Evolutionary conservation across 208 protist species (phyloP).

Genomic region (Trypanosomatidae sp.): DNA sequence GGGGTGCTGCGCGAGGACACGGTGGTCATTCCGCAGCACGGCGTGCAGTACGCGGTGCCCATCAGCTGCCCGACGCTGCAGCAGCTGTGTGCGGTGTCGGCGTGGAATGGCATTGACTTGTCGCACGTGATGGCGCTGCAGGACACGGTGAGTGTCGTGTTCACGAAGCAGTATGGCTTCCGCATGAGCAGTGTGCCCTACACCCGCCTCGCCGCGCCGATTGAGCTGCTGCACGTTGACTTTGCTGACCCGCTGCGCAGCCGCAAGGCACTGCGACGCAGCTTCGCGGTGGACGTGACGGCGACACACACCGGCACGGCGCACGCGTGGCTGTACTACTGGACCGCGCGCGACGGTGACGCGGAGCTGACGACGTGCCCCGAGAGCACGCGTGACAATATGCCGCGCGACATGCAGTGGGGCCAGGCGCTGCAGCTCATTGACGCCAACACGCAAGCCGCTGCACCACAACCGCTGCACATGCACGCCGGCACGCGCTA

Average conservation of each 20-base stretch:
- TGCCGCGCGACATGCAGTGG: slow-evolving; percentile 91
- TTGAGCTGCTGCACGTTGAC: slow-evolving; percentile 74
- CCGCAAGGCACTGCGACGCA: not conserved
- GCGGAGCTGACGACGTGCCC: slow-evolving; percentile 77
- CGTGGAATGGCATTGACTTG: slow-evolving; percentile 77
- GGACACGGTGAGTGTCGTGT: slow-evolving; percentile 83
- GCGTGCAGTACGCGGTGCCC: slow-evolving; percentile 84
- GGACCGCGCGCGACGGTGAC: slow-evolving; percentile 31
- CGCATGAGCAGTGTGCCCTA: slow-evolving; percentile 79
- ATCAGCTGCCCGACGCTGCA: slow-evolving; percentile 72
- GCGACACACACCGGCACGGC: slow-evolving; percentile 45
- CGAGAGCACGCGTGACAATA: slow-evolving; percentile 76
- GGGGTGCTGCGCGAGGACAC: slow-evolving; percentile 47
- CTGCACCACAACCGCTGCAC: slow-evolving; percentile 24
- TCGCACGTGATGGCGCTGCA: slow-evolving; percentile 76
- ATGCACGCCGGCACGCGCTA: slow-evolving; percentile 28
- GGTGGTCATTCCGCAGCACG: slow-evolving; percentile 69
- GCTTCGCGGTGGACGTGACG: slow-evolving; percentile 19
- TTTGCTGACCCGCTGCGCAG: slow-evolving; percentile 22
- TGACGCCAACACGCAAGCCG: slow-evolving; percentile 28
- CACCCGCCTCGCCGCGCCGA: slow-evolving; percentile 36
- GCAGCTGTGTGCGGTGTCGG: slow-evolving; percentile 54
- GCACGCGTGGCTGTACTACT: slow-evolving; percentile 83
- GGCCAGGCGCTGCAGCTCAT: slow-evolving; percentile 87
- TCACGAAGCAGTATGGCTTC: slow-evolving; percentile 92